These are phyloP conservation scores for Obba rivulosa DNA, from an alignment of 768 basidiomycete species.

Conservation along the genomic window DNA sequence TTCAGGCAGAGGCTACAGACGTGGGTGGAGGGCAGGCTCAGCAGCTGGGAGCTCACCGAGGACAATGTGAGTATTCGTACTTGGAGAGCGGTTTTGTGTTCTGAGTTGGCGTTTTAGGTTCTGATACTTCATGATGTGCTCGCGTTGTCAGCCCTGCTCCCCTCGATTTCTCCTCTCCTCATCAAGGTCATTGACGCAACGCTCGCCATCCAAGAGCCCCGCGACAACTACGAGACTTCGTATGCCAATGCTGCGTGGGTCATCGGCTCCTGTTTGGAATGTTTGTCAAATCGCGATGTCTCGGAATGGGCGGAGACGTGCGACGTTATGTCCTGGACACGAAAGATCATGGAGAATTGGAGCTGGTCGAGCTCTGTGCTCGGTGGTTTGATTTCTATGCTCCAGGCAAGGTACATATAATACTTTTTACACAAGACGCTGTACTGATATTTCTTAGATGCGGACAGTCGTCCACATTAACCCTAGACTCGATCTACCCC, in stretches of 20 bases:
- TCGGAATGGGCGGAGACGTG: slow-evolving; percentile 43
- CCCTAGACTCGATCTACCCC: slow-evolving; percentile 47
- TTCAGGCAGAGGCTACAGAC: slow-evolving; percentile 52
- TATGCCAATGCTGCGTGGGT: slow-evolving; percentile 47
- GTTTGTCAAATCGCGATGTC: slow-evolving; percentile 38
- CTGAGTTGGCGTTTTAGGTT: slow-evolving; percentile 31
- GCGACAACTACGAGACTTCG: slow-evolving; percentile 24
- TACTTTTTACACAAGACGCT: too few relatives aligned
- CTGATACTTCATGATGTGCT: slow-evolving; percentile 51
- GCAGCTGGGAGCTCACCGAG: slow-evolving; percentile 32
- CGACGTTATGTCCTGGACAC: slow-evolving; percentile 47
- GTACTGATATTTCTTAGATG: neutral
- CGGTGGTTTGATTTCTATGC: slow-evolving; percentile 45
- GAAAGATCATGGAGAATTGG: slow-evolving; percentile 44
- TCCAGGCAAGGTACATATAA: slow-evolving; percentile 43
- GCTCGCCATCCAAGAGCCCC: slow-evolving; percentile 26
- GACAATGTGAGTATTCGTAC: slow-evolving; percentile 33
- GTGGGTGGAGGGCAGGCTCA: slow-evolving; percentile 41
- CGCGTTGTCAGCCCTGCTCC: slow-evolving; percentile 46
- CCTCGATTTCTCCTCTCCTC: slow-evolving; percentile 36
- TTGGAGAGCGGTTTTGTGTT: neutral
- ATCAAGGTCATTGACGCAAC: slow-evolving; percentile 39
- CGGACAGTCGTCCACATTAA: slow-evolving; percentile 2
- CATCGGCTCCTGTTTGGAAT: slow-evolving; percentile 53
- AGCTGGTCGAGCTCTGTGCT: slow-evolving; percentile 52